Conservation (phyloP, 805 yeast species). For the Ogataea neopini region DNA sequence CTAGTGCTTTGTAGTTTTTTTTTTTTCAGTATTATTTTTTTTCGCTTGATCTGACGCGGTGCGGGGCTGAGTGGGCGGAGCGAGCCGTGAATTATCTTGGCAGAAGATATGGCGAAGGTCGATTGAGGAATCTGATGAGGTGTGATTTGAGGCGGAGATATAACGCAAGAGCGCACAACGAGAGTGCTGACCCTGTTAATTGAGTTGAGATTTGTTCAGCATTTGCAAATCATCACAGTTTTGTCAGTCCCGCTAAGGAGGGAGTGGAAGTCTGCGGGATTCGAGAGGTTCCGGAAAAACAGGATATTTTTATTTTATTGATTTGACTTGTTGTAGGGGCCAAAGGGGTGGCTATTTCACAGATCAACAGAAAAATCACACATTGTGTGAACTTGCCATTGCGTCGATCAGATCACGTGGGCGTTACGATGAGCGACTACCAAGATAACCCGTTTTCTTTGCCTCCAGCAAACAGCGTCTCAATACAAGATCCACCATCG, state of each 20-base stretch:
- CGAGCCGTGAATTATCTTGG: background rate
- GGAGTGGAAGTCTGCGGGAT: background rate
- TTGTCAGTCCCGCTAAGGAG: too few species aligned
- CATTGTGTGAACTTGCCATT: too few species aligned
- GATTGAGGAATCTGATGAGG: conserved; percentile 1
- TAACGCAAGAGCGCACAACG: background rate
- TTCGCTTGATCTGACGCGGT: background rate
- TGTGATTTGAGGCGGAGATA: conserved; percentile 2
- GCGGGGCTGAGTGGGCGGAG: conserved; percentile 6
- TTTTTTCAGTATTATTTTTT: background rate
- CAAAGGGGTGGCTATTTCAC: too few species aligned
- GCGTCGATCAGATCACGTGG: too few species aligned
- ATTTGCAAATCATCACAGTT: too few species aligned
- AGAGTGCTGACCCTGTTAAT: background rate
- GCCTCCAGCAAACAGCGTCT: background rate
- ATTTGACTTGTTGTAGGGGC: too few species aligned
- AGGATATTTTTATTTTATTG: background rate
- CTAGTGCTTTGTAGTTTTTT: background rate
- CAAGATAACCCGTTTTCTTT: conserved; percentile 3
- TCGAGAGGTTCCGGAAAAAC: background rate
- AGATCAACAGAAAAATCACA: too few species aligned
- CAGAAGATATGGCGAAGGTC: background rate
- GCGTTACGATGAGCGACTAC: background rate
- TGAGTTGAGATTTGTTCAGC: background rate
- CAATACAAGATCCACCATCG: conserved; percentile 19